These are phyloP conservation scores for Actinidia arguta DNA, from an alignment of 179 eudicot genomes.

Conservation along the genomic window DNA sequence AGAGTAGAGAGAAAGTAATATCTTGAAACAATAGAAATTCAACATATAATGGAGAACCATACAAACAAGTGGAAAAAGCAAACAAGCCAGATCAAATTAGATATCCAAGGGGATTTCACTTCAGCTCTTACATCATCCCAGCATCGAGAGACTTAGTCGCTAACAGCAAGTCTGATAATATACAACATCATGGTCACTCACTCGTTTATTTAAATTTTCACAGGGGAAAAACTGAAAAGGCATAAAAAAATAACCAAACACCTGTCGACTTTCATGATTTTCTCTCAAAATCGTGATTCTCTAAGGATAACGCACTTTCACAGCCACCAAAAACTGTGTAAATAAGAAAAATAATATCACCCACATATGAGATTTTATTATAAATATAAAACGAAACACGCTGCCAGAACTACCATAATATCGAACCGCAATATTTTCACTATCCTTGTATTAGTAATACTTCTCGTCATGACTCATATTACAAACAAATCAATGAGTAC, in stretches of 20 bases:
- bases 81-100: not conserved
- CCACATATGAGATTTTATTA: conserved; percentile 21
- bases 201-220: not conserved
- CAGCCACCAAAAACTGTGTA: conserved; percentile 84
- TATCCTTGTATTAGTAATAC: not conserved
- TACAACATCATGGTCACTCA: not conserved
- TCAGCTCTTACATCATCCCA: conserved; percentile 2
- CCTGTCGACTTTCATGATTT: conserved; percentile 99
- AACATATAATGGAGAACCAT: conserved; percentile 6
- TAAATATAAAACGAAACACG: not conserved
- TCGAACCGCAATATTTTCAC: not conserved
- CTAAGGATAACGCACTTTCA: conserved; percentile 92
- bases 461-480: not conserved
- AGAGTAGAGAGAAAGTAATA: not conserved
- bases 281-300: conserved; percentile 95
- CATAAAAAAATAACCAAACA: conserved; percentile 22
- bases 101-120: not conserved
- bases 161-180: not conserved
- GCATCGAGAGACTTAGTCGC: not conserved
- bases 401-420: not conserved
- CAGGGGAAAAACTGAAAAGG: not conserved
- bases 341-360: conserved; percentile 24
- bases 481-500: not conserved
- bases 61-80: not conserved
- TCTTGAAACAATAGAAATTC: not conserved